Evolutionary conservation across 257 asterid species (phyloP).

Genomic region (Asclepias syriaca): DNA sequence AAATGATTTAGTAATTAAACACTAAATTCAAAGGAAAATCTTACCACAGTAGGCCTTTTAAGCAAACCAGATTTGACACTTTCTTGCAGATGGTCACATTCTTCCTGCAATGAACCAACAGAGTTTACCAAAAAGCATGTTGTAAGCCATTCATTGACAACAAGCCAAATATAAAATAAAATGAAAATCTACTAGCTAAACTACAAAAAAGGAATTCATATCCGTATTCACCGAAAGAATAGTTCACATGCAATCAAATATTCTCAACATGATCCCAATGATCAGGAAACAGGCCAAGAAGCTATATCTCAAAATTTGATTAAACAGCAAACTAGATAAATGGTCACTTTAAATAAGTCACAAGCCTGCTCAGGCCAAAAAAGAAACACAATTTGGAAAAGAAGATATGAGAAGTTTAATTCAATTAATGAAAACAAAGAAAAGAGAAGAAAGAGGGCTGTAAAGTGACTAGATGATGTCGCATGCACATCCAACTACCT

Average conservation of each 20-base stretch:
- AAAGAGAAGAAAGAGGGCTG: neutral
- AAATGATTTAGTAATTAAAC: neutral
- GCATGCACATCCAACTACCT: neutral
- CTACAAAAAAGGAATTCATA: neutral
- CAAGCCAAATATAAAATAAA: conserved; percentile 8
- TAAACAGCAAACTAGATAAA: neutral
- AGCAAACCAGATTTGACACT: conserved; percentile 71
- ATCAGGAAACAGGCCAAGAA: neutral
- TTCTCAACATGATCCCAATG: neutral
- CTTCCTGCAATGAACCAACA: conserved; percentile 56
- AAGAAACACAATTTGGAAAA: neutral
- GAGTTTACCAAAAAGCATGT: conserved; percentile 4
- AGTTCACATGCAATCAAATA: neutral
- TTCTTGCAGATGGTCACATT: conserved; percentile 62
- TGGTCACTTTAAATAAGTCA: neutral
- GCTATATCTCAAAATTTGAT: neutral
- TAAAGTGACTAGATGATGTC: neutral
- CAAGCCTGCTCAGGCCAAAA: neutral
- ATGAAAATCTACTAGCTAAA: neutral
- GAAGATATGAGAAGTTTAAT: neutral
- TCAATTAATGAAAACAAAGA: neutral
- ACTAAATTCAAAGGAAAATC: conserved; percentile 21
- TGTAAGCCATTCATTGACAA: conserved; percentile 1
- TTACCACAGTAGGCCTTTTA: conserved; percentile 59
- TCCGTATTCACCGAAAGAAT: neutral